Evolutionary conservation across 2,329 filamentous ascomycete genomes (phyloP).

Genomic region (Dactylellina parvicollis): DNA sequence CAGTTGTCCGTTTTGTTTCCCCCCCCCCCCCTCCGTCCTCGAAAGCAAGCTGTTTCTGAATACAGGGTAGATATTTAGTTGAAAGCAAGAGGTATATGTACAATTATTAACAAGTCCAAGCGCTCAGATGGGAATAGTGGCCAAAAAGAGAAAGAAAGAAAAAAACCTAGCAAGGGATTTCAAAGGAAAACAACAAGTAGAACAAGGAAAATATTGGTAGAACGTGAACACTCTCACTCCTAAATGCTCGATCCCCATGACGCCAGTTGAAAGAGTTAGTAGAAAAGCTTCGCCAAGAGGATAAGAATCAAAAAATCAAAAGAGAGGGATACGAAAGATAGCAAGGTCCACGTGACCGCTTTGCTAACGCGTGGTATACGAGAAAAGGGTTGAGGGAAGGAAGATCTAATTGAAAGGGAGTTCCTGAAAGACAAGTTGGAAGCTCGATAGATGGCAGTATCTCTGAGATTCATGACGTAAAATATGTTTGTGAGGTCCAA

Average conservation of each 20-base stretch:
- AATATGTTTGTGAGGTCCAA: constrained; percentile 5
- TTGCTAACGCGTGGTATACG: constrained; percentile 2
- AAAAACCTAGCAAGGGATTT: not conserved
- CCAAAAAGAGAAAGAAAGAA: constrained; percentile 4
- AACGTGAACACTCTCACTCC: constrained; percentile 51
- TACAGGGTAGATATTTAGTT: not conserved
- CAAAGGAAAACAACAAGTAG: constrained; percentile 4
- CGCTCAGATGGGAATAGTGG: constrained; percentile 32
- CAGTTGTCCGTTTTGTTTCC: not conserved
- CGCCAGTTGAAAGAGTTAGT: constrained; percentile 43
- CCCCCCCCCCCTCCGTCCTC: not conserved
- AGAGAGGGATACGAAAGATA: not conserved
- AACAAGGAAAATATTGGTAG: constrained; percentile 20
- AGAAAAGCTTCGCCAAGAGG: not conserved
- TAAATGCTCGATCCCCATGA: constrained; percentile 40
- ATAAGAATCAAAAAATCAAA: not conserved
- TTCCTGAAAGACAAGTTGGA: not conserved
- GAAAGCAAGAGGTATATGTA: constrained; percentile 37
- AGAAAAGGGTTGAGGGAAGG: not conserved
- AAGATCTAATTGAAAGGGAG: constrained; percentile 15
- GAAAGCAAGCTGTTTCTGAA: not conserved
- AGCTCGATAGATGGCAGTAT: constrained; percentile 16
- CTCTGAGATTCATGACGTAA: not conserved
- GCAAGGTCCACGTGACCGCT: not conserved
- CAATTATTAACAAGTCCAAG: constrained; percentile 38